Evolutionary conservation across 495 filamentous ascomycete species (phyloP).

Genomic region (Copromyces sp.): DNA sequence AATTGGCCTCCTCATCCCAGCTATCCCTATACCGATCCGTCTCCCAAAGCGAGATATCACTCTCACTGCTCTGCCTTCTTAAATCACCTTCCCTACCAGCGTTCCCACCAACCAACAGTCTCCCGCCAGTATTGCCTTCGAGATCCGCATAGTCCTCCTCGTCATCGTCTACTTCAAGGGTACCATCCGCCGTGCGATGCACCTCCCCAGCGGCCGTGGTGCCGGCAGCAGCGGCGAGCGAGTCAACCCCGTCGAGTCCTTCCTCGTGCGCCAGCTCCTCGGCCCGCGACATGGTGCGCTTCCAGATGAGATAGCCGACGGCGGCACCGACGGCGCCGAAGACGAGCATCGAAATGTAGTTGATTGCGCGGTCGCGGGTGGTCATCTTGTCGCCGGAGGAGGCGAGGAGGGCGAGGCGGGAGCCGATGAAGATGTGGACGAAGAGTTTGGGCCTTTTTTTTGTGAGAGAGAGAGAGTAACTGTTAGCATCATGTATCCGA

Average conservation of each 20-base stretch:
- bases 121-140: not conserved
- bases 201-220: constrained; percentile 2
- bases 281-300: constrained; percentile 71
- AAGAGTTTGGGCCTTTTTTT: constrained; percentile 61
- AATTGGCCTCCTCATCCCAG: constrained; percentile 16
- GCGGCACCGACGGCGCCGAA: constrained; percentile 59
- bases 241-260: constrained; percentile 28
- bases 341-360: constrained; percentile 66
- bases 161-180: constrained; percentile 15
- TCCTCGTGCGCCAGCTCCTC: constrained; percentile 79
- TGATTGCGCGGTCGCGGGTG: constrained; percentile 56
- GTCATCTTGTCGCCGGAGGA: constrained; percentile 53
- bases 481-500: not conserved
- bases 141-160: constrained; percentile 12
- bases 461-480: not conserved
- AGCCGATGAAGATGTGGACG: constrained; percentile 89
- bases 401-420: constrained; percentile 60
- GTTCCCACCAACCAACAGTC: not conserved
- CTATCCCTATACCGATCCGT: constrained; percentile 29
- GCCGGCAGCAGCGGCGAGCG: constrained; percentile 8
- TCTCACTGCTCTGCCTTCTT: constrained; percentile 20
- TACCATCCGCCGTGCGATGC: constrained; percentile 3
- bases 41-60: constrained; percentile 52
- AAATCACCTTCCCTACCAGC: not conserved
- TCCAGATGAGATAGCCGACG: constrained; percentile 81